Base-by-base conservation (phyloP, 352 stramenopile species). In the Phytophthora agathidicida region DNA sequence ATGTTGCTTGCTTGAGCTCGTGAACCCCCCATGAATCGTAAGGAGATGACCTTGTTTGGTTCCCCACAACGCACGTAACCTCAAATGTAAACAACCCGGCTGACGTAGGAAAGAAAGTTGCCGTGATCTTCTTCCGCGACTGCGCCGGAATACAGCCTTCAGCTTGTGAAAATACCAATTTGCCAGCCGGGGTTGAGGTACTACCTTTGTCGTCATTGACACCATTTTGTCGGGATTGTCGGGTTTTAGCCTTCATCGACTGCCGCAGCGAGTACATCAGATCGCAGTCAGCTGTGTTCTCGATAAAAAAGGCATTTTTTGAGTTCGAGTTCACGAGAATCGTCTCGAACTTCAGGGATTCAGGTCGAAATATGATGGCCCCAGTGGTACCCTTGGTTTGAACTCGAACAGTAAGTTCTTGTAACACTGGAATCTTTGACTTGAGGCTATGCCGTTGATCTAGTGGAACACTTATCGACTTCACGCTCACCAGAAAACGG, bases 321-420 rank as follows among this genome's bases (percentile, higher is more conserved):
- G 77, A 63, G 42, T 57, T 86, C 19, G 84, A 92, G 37, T 97
- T 91, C 5, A 97, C 86, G 19, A 97, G 68, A 33, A 94, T 88
- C 14, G 88, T 91, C 35, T 89, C 87, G 46, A 95, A 92, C n/a
- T 72, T 60, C 4, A 93, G 61, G 0, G 45, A 44, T 14, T 77
- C 56, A 0, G 89, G 90, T 36, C 93, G 77, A 39, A 97, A 97
- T 3, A 73, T 20, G n/a, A 96, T 73, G 19, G 86, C 86, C 22
- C 87, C 87, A 20, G 62, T 69, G 3, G 82, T 93, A 17, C 86
- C 86, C 44, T 89, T 86, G 2, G 80, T 91, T 42, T 91, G 68
- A 0, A 96, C 64, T 19, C 76, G 79, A 26, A 95, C 44, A 0
- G 71, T 70, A 1, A 72, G 59, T 19, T 94, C 80, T 19, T 96